Percentiles rank a stretch among this genome's conserved stretches.
phyloP scores from a whole-genome alignment of 331 rosid genomes.

The Dryas integrifolia region DNA sequence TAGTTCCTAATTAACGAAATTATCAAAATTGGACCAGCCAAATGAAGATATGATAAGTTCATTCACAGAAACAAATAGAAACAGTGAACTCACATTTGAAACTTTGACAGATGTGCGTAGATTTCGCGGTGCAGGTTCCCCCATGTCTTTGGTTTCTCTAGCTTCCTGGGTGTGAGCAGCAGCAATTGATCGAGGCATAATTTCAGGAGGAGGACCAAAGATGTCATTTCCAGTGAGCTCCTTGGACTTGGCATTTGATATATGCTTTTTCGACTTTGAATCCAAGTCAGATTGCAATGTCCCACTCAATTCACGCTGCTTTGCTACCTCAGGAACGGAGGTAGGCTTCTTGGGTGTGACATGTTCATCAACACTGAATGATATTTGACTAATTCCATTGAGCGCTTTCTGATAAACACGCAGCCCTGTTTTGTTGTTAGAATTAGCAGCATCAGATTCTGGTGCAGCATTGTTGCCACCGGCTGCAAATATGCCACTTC shows the following conservation, averaged over 20 bases:
- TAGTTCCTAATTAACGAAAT: background rate
- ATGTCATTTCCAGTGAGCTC: constrained; percentile 82
- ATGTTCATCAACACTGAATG: constrained; percentile 60
- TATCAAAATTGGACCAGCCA: background rate
- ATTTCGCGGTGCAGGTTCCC: constrained; percentile 67
- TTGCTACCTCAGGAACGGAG: constrained; percentile 73
- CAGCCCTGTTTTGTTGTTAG: constrained; percentile 41
- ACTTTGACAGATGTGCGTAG: constrained; percentile 73
- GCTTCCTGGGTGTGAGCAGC: constrained; percentile 46
- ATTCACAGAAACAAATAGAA: background rate
- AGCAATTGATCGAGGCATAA: constrained; percentile 47
- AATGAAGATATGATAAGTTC: background rate
- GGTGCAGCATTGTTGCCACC: constrained; percentile 38
- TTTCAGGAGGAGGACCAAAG: constrained; percentile 76
- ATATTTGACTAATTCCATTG: constrained; percentile 76
- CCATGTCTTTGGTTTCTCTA: constrained; percentile 47
- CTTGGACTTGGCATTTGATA: constrained; percentile 69
- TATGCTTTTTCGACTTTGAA: constrained; percentile 48
- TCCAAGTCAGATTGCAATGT: constrained; percentile 54
- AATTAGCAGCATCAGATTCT: constrained; percentile 41
- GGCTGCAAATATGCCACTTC: constrained; percentile 60
- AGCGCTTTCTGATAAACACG: constrained; percentile 70
- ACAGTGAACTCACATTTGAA: constrained; percentile 62
- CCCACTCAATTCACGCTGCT: constrained; percentile 94
- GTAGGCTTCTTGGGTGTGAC: constrained; percentile 64